These are phyloP conservation scores for Xylariaceae sp. DNA, from an alignment of 2,329 filamentous ascomycete genomes.

Conservation along the genomic window DNA sequence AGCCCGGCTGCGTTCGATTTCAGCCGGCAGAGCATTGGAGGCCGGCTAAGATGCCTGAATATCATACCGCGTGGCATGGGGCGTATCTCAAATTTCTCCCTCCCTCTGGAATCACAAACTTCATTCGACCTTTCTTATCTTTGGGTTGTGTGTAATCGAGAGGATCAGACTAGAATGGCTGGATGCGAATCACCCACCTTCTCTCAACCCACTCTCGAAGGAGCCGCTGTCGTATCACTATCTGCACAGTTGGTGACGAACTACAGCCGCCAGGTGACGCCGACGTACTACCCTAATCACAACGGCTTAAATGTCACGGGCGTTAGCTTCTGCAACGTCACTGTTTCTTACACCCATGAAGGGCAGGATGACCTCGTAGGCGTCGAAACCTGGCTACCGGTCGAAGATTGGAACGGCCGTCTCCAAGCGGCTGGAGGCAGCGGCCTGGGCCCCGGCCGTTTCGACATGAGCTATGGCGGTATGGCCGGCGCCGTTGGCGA, in stretches of 20 bases:
- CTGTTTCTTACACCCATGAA: slow-evolving; percentile 45
- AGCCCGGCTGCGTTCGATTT: slow-evolving; percentile 4
- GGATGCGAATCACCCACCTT: slow-evolving; percentile 5
- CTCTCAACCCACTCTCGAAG: slow-evolving; percentile 2
- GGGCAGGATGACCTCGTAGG: slow-evolving; percentile 42
- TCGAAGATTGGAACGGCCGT: slow-evolving; percentile 40
- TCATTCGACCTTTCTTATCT: not conserved
- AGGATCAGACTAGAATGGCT: slow-evolving; percentile 6
- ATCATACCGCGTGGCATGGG: not conserved
- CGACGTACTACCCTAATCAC: slow-evolving; percentile 17
- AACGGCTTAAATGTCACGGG: slow-evolving; percentile 9
- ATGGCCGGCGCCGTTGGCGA: slow-evolving; percentile 26
- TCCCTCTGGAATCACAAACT: not conserved
- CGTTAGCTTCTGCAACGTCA: slow-evolving; percentile 45
- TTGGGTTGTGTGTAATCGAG: not conserved
- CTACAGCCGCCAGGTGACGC: slow-evolving; percentile 17
- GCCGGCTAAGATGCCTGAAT: slow-evolving; percentile 12
- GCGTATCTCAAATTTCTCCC: not conserved
- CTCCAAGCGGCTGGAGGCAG: slow-evolving; percentile 45
- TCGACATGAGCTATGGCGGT: slow-evolving; percentile 16
- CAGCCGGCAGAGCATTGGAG: slow-evolving; percentile 8
- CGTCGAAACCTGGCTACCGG: slow-evolving; percentile 42
- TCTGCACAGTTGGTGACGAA: slow-evolving; percentile 18
- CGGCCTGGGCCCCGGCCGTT: slow-evolving; percentile 33
- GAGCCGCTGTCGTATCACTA: slow-evolving; percentile 6